Evolutionary conservation across 805 yeast genomes (phyloP).

Genomic region (Suhomyces xylopsoci): DNA sequence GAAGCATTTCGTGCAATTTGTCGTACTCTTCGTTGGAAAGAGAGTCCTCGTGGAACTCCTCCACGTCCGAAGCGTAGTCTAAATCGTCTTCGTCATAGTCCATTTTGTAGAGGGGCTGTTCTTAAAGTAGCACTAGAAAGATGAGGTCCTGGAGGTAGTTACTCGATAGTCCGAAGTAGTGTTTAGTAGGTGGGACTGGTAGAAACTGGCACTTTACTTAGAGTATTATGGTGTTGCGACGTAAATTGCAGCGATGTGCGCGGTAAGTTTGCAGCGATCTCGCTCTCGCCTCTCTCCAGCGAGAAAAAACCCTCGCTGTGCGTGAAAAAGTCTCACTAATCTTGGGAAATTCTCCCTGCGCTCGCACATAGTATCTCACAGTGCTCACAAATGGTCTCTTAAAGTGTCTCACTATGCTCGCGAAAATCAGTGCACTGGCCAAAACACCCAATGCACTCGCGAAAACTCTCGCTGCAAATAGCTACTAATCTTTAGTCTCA

Average conservation of each 20-base stretch:
- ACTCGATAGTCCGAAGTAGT: not conserved
- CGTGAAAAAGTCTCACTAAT: no score
- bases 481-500: not conserved
- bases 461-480: no score
- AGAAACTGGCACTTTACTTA: not conserved
- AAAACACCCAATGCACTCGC: no score
- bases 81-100: conserved; percentile 25
- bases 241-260: not conserved
- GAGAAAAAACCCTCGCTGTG: not conserved
- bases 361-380: no score
- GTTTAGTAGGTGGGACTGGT: not conserved
- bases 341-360: no score
- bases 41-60: conserved; percentile 36
- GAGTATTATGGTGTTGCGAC: not conserved
- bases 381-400: no score
- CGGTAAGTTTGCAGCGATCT: not conserved
- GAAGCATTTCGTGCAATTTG: conserved; percentile 42
- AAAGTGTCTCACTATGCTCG: no score
- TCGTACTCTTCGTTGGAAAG: conserved; percentile 41
- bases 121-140: not conserved
- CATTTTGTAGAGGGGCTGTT: conserved; percentile 3
- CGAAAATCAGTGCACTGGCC: no score
- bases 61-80: conserved; percentile 24
- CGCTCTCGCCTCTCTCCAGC: not conserved
- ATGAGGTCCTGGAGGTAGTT: conserved; percentile 27